phyloP scores from a whole-genome alignment of 2,329 filamentous ascomycete species.

The Dactylonectria macrodidyma region DNA sequence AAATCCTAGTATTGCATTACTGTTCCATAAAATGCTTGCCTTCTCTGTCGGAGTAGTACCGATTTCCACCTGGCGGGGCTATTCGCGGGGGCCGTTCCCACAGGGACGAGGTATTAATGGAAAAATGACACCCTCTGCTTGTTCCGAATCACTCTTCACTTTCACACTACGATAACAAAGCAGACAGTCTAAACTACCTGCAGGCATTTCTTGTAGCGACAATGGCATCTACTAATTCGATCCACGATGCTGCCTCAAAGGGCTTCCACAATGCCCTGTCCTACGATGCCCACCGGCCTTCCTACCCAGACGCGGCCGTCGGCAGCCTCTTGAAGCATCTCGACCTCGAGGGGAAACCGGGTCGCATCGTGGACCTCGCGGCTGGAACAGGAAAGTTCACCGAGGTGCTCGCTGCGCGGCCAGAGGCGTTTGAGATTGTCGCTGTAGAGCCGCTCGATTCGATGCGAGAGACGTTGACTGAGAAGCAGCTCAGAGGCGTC shows the following conservation, averaged over 20 bases:
- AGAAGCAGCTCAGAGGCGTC: slow-evolving; percentile 71
- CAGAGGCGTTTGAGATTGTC: slow-evolving; percentile 72
- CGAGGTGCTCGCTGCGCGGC: slow-evolving; percentile 69
- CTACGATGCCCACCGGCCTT: slow-evolving; percentile 79
- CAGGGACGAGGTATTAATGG: slow-evolving; percentile 37
- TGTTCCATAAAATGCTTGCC: not conserved
- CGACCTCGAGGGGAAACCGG: slow-evolving; percentile 62
- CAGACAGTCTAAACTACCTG: not conserved
- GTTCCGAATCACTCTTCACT: slow-evolving; percentile 16
- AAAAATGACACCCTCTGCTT: not conserved
- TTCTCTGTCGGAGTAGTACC: not conserved
- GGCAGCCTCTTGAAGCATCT: slow-evolving; percentile 70
- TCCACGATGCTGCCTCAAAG: slow-evolving; percentile 68
- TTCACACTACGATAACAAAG: slow-evolving; percentile 2
- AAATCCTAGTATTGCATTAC: slow-evolving; percentile 14
- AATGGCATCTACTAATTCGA: slow-evolving; percentile 43
- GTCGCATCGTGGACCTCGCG: slow-evolving; percentile 74
- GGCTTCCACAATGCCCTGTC: slow-evolving; percentile 76
- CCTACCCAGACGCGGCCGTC: slow-evolving; percentile 73
- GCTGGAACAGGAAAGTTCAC: slow-evolving; percentile 82
- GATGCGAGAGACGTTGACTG: slow-evolving; percentile 74
- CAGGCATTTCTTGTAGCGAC: slow-evolving; percentile 9
- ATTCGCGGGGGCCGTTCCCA: slow-evolving; percentile 33
- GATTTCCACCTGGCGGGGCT: slow-evolving; percentile 3
- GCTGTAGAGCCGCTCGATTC: slow-evolving; percentile 75